Evolutionary conservation across 768 basidiomycete species (phyloP), one percentile per base, ranked within the genome.

Genomic region (Rhodotorula kratochvilovae): DNA sequence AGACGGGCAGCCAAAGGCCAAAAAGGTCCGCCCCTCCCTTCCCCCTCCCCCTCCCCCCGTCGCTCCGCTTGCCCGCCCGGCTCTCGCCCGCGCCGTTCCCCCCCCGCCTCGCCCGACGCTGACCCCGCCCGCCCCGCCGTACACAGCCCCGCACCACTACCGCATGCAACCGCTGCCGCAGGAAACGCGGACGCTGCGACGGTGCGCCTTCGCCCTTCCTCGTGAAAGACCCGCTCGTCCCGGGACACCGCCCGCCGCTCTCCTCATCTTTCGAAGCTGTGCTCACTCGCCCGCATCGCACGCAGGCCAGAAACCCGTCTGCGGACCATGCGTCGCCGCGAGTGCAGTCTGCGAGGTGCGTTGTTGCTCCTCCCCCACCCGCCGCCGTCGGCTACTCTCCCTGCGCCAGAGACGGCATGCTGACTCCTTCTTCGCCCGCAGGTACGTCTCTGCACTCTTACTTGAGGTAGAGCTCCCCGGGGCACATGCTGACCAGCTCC

Each of bases 111-210:
- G 19, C 17, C 19, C 15, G 45, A 42, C 8, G 12, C 55, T 33
- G 36, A 15, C 33, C 5, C 54, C 23, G 35, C 33, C 23, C 25
- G 25, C 21, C 13, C 35, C 55, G 23, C 12, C 35, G 55, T 7
- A 3, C 55, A 4, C 35, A 39, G 56, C 69, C 56, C 3, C 36
- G 65, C 7, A 67, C 65, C 29, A 66, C 65, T 1, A 66, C 64
- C 16, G 70, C 70, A 0, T 71, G 70, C 50, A 67, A 71, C 46
- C 65, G 70, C 13, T 71, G 70, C 29, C 23, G 65, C 27, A 57
- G 36, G 48, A 71, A 71, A 17, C 65, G 70, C 1, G 65, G 56
- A 3, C 35, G 61, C 10, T 71, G 70, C 29, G 70, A 71, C 31
- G 70, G 70, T 62, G 27, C 53, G 67, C 23, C 39, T 39, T 17